Base-by-base conservation (phyloP, 495 filamentous ascomycete genomes). In the Aspergillus diversus region DNA sequence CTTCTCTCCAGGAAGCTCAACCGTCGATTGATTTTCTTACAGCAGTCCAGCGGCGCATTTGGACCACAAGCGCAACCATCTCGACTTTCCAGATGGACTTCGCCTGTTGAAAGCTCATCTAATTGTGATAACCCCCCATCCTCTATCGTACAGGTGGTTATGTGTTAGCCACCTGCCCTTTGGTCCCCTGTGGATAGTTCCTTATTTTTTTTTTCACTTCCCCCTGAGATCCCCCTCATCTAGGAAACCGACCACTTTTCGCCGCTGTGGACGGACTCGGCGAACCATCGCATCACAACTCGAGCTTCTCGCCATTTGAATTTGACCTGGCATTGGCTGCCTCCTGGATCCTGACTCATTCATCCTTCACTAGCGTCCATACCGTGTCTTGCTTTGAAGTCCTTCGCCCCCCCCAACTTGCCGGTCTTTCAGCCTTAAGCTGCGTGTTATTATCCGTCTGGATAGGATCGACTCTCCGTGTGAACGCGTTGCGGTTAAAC, bases 221-320 rank as follows among this genome's bases (percentile, higher is more conserved):
- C 48, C 16, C 27, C 55, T 54, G 32, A 33, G 34, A 53, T 37
- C 37, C 33, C 35, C 33, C 33, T 42, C 35, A 4, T 17, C 32
- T 34, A 53, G 32, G 52, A 15, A 33, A 39, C 48, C 55, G 49
- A 63, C 55, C 3, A 37, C 34, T 34, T 60, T 56, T 65, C 47
- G 61, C 61, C 31, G 60, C 61, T 59, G 59, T 63, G 66, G 66
- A 71, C 66, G 66, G 66, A 71, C 61, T 71, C 47, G 69, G 59
- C 66, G 61, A 64, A 59, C 50, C 16, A 61, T 51, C 35, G 42
- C 56, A 56, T 49, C 21, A 55, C 7, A 7, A 55, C 8, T 43
- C 33, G 1, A 16, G 4, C 56, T 17, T 33, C 21, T 49, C 17
- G 42, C 9, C 56, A 48, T 49, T 33, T 12, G 6, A 27, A 27